Evolutionary conservation across 2,329 filamentous ascomycete genomes (phyloP).

Genomic region (Boeremia lycopersici): DNA sequence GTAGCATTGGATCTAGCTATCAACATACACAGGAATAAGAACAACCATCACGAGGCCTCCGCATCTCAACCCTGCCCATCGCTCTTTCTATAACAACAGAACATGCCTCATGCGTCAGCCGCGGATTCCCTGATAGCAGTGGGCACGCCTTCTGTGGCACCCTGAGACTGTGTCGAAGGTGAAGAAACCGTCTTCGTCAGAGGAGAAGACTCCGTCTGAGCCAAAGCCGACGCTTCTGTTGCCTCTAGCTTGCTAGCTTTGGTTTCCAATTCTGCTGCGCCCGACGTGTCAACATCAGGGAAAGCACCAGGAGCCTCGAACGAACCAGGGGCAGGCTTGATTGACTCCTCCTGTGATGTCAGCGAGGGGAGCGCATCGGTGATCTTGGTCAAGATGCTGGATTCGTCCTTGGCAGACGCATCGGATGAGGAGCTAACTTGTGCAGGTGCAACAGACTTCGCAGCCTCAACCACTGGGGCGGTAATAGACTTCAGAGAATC

Average conservation of each 20-base stretch:
- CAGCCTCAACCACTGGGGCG: slow-evolving; percentile 5
- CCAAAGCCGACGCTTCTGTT: background rate
- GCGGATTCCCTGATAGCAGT: slow-evolving; percentile 8
- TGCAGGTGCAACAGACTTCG: slow-evolving; percentile 6
- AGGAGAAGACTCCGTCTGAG: slow-evolving; percentile 3
- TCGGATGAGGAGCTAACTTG: slow-evolving; percentile 7
- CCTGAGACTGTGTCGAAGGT: slow-evolving; percentile 13
- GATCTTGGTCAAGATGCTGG: slow-evolving; percentile 7
- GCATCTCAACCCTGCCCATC: too few relatives aligned
- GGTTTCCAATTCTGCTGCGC: slow-evolving; percentile 1
- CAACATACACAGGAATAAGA: background rate
- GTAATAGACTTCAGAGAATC: slow-evolving; percentile 7
- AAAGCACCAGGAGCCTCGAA: slow-evolving; percentile 30
- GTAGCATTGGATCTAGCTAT: background rate
- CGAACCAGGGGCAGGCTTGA: slow-evolving; percentile 18
- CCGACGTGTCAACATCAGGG: slow-evolving; percentile 15
- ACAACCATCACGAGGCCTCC: background rate
- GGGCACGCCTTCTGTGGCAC: slow-evolving; percentile 3
- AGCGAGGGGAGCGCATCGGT: slow-evolving; percentile 11
- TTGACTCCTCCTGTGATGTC: slow-evolving; percentile 5
- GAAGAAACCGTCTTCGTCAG: background rate
- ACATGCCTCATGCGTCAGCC: slow-evolving; percentile 1
- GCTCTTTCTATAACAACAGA: background rate
- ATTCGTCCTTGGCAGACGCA: slow-evolving; percentile 5
- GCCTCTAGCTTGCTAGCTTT: background rate